Conservation (phyloP, 169 alveolate genomes). For the Cryptosporidium ubiquitum region DNA sequence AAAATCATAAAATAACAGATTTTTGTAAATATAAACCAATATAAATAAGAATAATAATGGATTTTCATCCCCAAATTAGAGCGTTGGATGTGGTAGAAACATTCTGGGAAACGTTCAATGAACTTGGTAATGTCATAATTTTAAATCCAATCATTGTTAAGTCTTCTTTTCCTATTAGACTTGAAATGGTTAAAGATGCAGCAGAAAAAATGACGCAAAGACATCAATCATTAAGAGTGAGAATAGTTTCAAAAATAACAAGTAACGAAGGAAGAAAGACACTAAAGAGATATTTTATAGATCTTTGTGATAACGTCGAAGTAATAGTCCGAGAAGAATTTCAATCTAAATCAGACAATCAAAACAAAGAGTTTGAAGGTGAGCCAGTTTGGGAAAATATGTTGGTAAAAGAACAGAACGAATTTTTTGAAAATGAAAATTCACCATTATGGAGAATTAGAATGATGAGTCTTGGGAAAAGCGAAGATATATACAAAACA, state of each 20-base stretch:
- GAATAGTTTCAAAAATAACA: slow-evolving; percentile 42
- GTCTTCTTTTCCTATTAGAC: slow-evolving; percentile 76
- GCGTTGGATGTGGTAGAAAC: slow-evolving; percentile 71
- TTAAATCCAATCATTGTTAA: slow-evolving; percentile 75
- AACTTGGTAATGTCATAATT: slow-evolving; percentile 76
- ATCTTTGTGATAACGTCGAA: slow-evolving; percentile 29
- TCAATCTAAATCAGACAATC: neutral
- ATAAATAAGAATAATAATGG: neutral
- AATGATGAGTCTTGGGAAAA: slow-evolving; percentile 34
- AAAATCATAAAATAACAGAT: neutral
- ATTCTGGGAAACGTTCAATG: slow-evolving; percentile 69
- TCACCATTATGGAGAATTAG: slow-evolving; percentile 72
- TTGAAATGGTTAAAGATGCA: slow-evolving; percentile 76
- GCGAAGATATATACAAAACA: slow-evolving; percentile 60
- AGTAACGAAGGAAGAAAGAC: slow-evolving; percentile 24
- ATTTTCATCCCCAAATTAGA: slow-evolving; percentile 19
- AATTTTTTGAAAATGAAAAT: slow-evolving; percentile 49
- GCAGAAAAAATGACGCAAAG: slow-evolving; percentile 74
- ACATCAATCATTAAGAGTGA: slow-evolving; percentile 76
- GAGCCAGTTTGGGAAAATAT: slow-evolving; percentile 66
- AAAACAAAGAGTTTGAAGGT: neutral
- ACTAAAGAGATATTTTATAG: slow-evolving; percentile 47
- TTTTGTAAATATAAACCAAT: neutral
- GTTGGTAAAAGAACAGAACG: slow-evolving; percentile 54
- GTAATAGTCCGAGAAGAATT: slow-evolving; percentile 53